Evolutionary conservation across 768 basidiomycete genomes (phyloP), one percentile per base, ranked within the genome.

Genomic region (Mycena maculata): DNA sequence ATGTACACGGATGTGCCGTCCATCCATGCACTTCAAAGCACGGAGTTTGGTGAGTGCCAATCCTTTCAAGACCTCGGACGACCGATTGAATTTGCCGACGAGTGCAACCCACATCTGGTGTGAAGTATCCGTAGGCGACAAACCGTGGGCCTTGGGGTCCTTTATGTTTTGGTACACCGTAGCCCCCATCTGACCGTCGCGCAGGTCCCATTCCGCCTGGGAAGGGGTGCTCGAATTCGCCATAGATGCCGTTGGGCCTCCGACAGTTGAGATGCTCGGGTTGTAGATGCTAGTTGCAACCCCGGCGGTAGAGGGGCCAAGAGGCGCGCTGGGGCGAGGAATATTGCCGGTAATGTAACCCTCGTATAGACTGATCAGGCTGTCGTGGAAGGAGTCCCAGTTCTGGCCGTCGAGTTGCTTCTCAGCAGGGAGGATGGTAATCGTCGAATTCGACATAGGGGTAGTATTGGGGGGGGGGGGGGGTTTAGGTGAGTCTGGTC

Each of bases 371-470:
- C 4, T n/a, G 31, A 59, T 59, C 8, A 22, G 23, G 6, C 11
- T 23, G 44, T 57, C 56, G 41, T 45, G 28, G 42, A 57, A 57
- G 27, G 41, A n/a, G 3, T 41, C 16, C 56, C 56, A 57, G 56
- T 45, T 57, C 18, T 28, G 8, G 28, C 22, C 42, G 42, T 33
- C 44, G 56, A 57, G 42, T 42, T 57, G 56, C 56, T 57, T 57
- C 41, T 57, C 56, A 30, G 56, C 41, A 44, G 56, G 27, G 56
- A 57, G 56, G 41, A 57, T 57, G 56, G 22, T 57, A 45, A 57
- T 57, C 27, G n/a, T n/a, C 4, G 56, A 57, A 9, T 25, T 2
- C 41, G 56, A 57, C 56, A 57, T 57, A 45, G 56, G 44, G 56
- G 36, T 27, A 41, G 27, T 25, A 23, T 9, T 27, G n/a, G n/a